Base-by-base conservation (phyloP, 768 basidiomycete genomes). In the Cystofilobasidium capitatum region DNA sequence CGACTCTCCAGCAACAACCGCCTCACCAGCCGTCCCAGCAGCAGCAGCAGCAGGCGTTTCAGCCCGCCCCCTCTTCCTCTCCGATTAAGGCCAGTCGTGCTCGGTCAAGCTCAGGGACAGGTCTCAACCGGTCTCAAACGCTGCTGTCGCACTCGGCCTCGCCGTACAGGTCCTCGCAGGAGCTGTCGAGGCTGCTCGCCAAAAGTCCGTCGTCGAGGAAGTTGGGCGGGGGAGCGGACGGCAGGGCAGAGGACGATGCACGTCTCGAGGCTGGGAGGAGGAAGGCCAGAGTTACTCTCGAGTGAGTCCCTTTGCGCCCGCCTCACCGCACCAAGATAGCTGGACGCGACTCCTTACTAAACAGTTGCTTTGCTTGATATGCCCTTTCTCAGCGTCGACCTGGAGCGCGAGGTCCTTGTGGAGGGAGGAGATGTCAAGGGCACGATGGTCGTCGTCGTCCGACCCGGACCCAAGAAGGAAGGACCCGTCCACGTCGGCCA, bases 381-480 rank as follows among this genome's bases (percentile, higher is more conserved):
- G 4, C 10, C 22, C 24, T n/a, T 10, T 55, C 36, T 0, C 40
- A 69, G 68, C 71, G 84, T 94, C 45, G 77, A 84, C n/a, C 81
- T 91, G 37, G 85, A 88, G 69, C 84, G 83, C 70, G 82, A 88
- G 67, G 80, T 83, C 13, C 85, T 85, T 70, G 87, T 93, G 3
- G 88, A 94, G 79, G 91, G 91, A 3, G 85, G 84, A 9, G 79
- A 80, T 70, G 77, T 94, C 51, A 82, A 82, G 54, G 92, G 92
- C 2, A 77, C 81, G 45, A 79, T 92, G 77, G 83, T 85, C 58
- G 77, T 93, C 45, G 81, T 80, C 37, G 81, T 94, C 61, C 80
- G 82, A 57, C 81, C 81, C 33, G 73, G 79, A 35, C 83, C 80
- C 74, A 84, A 83, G 71, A 83, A 83, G 65, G 79, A 80, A 51